These are phyloP conservation scores for Trichoderma hamatum DNA, from an alignment of 2,329 filamentous ascomycete genomes.

Conservation along the genomic window DNA sequence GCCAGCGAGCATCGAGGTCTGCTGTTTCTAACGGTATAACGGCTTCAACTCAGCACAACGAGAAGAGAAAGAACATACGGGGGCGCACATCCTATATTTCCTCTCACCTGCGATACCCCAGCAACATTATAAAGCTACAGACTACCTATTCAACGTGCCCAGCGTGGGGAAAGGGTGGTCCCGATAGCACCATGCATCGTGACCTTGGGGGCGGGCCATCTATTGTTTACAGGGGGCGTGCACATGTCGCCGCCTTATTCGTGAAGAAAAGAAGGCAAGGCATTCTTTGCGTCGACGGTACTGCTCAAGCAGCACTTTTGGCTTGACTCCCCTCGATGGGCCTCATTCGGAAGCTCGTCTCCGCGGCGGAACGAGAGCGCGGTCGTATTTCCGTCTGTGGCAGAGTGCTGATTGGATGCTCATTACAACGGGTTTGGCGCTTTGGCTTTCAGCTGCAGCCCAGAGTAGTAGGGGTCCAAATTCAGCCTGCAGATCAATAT, in stretches of 20 bases:
- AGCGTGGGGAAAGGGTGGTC: neutral
- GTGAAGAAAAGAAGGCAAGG: conserved; percentile 4
- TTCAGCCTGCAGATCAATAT: conserved; percentile 24
- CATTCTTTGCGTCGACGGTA: conserved; percentile 4
- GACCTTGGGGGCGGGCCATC: neutral
- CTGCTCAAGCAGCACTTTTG: neutral
- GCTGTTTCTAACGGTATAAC: neutral
- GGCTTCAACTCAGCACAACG: neutral
- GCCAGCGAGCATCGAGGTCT: neutral
- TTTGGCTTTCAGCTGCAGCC: conserved; percentile 5
- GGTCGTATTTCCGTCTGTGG: neutral
- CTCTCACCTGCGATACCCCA: neutral
- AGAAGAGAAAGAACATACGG: neutral
- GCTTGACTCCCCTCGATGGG: neutral
- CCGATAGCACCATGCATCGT: conserved; percentile 14
- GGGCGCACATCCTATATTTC: neutral
- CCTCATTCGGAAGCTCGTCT: neutral
- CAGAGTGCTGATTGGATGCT: conserved; percentile 9
- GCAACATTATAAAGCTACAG: conserved; percentile 7
- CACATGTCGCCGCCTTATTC: conserved; percentile 22
- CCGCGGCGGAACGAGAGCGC: neutral
- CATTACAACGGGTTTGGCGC: neutral
- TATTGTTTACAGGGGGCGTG: conserved; percentile 2
- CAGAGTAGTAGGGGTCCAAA: conserved; percentile 8
- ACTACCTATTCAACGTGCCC: neutral